phyloP scores from a whole-genome alignment of 2,329 filamentous ascomycete genomes.

The Fusarium stilboides region DNA sequence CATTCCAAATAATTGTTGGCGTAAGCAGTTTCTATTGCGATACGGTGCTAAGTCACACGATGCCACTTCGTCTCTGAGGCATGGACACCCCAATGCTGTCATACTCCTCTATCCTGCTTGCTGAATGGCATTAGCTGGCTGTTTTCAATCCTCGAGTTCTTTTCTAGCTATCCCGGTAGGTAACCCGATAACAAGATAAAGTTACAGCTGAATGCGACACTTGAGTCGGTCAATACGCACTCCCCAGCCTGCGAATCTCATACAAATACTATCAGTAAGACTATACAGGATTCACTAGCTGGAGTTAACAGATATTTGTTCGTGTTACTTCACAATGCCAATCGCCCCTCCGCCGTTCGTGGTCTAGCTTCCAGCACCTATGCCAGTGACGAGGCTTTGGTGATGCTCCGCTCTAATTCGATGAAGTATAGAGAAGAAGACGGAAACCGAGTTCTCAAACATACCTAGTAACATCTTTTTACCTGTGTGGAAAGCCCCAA shows the following conservation, averaged over 20 bases:
- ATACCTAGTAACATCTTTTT: constrained; percentile 70
- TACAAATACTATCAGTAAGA: constrained; percentile 57
- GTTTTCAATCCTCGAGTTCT: not conserved
- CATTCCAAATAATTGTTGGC: not conserved
- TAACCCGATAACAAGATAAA: constrained; percentile 48
- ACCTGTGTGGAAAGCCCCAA: constrained; percentile 72
- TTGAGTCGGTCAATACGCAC: constrained; percentile 69
- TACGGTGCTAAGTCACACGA: not conserved
- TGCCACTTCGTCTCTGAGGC: no score
- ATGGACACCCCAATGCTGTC: not conserved
- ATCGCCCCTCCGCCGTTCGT: constrained; percentile 55
- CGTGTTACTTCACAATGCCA: constrained; percentile 58
- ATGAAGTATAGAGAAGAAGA: constrained; percentile 69
- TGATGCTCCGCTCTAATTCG: constrained; percentile 61
- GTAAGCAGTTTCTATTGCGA: not conserved
- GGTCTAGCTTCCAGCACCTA: constrained; percentile 66
- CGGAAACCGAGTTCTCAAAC: constrained; percentile 69
- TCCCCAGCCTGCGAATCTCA: constrained; percentile 35
- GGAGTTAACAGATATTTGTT: constrained; percentile 61
- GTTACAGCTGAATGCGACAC: constrained; percentile 64
- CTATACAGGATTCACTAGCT: constrained; percentile 64
- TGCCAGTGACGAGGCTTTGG: constrained; percentile 67
- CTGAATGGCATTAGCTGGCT: no score
- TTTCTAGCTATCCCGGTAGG: not conserved
- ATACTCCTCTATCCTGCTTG: not conserved